Conservation (phyloP, 306 rosid species). For the Arachis stenosperma region DNA sequence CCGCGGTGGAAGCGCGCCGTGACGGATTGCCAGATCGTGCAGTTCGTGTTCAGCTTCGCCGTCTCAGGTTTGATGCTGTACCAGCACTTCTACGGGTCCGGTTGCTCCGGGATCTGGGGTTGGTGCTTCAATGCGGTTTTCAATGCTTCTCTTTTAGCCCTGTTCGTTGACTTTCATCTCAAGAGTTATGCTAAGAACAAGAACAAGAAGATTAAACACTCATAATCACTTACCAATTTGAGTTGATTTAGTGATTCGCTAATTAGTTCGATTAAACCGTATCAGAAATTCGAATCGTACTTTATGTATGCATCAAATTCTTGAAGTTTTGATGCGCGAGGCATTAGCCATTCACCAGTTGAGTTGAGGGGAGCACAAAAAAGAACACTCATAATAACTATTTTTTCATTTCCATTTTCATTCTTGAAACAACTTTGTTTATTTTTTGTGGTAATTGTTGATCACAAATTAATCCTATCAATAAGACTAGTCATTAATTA, state of each 20-base stretch:
- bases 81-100: conserved; percentile 56
- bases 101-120: conserved; percentile 73
- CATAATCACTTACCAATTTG: background rate
- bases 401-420: too few relatives aligned
- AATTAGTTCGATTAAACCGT: too few relatives aligned
- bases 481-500: background rate
- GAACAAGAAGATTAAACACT: background rate
- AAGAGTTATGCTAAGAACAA: conserved; percentile 57
- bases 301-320: too few relatives aligned
- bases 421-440: too few relatives aligned
- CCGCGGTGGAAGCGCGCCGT: conserved; percentile 84
- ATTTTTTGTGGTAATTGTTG: too few relatives aligned
- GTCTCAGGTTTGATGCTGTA: conserved; percentile 65
- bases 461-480: background rate
- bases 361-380: too few relatives aligned
- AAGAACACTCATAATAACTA: background rate
- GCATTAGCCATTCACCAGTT: too few relatives aligned
- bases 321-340: too few relatives aligned
- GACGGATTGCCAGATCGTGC: conserved; percentile 80
- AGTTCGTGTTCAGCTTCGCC: conserved; percentile 74
- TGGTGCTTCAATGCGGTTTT: conserved; percentile 87
- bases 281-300: too few relatives aligned
- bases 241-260: too few relatives aligned
- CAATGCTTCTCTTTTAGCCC: conserved; percentile 73
- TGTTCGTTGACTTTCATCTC: conserved; percentile 70